Percentiles rank a stretch among this genome's conserved stretches.
phyloP scores from a whole-genome alignment of 2,329 filamentous ascomycete genomes.

The Neonectria neomacrospora region DNA sequence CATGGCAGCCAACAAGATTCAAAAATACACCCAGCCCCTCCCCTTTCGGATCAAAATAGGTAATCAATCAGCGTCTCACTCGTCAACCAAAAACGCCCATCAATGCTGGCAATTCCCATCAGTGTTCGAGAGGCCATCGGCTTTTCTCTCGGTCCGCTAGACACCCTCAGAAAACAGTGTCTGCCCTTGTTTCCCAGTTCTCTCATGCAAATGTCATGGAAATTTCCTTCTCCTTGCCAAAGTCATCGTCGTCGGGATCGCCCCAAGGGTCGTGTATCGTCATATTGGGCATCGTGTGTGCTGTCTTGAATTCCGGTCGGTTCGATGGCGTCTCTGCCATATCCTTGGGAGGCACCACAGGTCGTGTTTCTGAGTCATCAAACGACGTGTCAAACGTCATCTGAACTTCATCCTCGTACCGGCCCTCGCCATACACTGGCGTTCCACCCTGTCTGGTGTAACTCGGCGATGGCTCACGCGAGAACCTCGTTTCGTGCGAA shows the following conservation, averaged over 20 bases:
- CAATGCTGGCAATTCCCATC: conserved; percentile 14
- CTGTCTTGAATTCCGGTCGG: conserved; percentile 48
- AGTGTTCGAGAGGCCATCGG: neutral
- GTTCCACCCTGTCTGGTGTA: conserved; percentile 34
- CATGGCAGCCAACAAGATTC: conserved; percentile 17
- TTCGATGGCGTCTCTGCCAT: conserved; percentile 33
- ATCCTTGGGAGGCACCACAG: conserved; percentile 48
- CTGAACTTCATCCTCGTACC: conserved; percentile 64
- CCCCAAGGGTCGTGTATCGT: conserved; percentile 74
- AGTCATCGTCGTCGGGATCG: conserved; percentile 73
- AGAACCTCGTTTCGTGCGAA: conserved; percentile 40
- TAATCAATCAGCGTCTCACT: conserved; percentile 11
- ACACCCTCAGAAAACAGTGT: neutral
- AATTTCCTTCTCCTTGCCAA: conserved; percentile 79
- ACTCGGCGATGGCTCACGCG: conserved; percentile 39
- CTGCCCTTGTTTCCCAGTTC: conserved; percentile 12
- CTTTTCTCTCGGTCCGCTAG: neutral
- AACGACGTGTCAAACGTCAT: conserved; percentile 80
- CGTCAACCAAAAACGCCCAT: conserved; percentile 24
- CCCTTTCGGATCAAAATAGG: conserved; percentile 8
- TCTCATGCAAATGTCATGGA: conserved; percentile 81
- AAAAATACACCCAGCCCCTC: conserved; percentile 16
- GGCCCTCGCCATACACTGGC: conserved; percentile 43
- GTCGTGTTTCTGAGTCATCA: conserved; percentile 49
- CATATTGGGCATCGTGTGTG: conserved; percentile 63